phyloP scores from a whole-genome alignment of 2,329 filamentous ascomycete species.

The Huntiella omanensis region DNA sequence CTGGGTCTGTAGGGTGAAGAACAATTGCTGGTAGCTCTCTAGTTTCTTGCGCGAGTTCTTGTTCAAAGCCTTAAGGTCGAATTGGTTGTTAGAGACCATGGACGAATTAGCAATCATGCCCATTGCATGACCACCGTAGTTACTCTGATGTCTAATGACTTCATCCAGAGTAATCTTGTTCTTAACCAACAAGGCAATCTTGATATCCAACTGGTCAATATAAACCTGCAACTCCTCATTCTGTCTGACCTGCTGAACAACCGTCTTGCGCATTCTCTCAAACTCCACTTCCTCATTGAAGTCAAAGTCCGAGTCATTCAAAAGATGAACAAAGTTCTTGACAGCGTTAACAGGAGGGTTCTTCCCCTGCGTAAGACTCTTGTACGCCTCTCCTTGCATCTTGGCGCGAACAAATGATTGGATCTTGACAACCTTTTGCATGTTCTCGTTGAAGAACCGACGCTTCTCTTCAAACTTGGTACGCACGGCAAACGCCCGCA shows the following conservation, averaged over 20 bases:
- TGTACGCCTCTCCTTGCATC: constrained; percentile 94
- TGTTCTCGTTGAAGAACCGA: constrained; percentile 81
- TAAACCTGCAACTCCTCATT: constrained; percentile 97
- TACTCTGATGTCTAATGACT: constrained; percentile 89
- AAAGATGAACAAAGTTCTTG: constrained; percentile 91
- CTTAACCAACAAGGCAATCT: constrained; percentile 93
- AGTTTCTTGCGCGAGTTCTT: constrained; percentile 91
- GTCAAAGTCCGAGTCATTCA: constrained; percentile 97
- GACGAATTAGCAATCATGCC: constrained; percentile 74
- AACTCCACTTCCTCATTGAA: constrained; percentile 98
- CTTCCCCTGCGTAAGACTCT: constrained; percentile 86
- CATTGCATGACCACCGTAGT: constrained; percentile 78
- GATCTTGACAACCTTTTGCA: constrained; percentile 97
- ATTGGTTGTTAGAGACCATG: constrained; percentile 75
- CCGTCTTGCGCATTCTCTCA: constrained; percentile 81
- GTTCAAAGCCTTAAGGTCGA: constrained; percentile 92
- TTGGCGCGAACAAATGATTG: constrained; percentile 92
- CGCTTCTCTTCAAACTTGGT: constrained; percentile 66
- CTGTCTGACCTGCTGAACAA: constrained; percentile 90
- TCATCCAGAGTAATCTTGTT: constrained; percentile 99
- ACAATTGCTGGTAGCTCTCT: constrained; percentile 91
- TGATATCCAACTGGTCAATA: constrained; percentile 95
- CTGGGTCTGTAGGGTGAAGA: constrained; percentile 93
- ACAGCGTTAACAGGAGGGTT: constrained; percentile 93
- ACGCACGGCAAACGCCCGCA: constrained; percentile 56